Evolutionary conservation across 257 asterid species (phyloP).

Genomic region (Jaltomata sinuosa): DNA sequence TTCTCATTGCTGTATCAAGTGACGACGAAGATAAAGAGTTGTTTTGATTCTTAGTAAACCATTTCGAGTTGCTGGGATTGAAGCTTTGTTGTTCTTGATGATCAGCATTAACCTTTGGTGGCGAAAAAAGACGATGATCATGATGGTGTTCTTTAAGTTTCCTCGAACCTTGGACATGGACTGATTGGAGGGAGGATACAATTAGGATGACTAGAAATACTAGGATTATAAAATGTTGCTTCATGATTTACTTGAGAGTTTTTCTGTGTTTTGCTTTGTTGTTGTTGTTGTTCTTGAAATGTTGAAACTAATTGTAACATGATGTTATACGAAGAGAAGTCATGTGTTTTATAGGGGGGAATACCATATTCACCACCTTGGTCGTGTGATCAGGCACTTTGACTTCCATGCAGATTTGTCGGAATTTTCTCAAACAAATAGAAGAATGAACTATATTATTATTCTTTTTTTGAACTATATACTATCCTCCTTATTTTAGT

Average conservation of each 20-base stretch:
- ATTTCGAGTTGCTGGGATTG: not conserved
- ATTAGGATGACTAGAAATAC: not conserved
- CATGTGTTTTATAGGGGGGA: not conserved
- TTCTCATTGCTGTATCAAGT: not conserved
- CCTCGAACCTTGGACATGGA: not conserved
- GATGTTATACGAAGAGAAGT: not conserved
- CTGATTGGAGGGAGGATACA: not conserved
- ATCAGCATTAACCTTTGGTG: not conserved
- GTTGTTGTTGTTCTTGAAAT: not conserved
- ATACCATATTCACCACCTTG: not conserved
- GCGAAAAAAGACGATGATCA: not conserved
- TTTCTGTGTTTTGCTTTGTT: not conserved
- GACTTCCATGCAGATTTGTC: constrained; percentile 2
- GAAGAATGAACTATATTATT: not conserved
- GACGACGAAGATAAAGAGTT: not conserved
- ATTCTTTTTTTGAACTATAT: not conserved
- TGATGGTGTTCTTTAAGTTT: not conserved
- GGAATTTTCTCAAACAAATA: not conserved
- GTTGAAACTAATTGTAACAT: not conserved
- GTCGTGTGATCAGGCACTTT: constrained; percentile 2
- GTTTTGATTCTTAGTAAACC: not conserved
- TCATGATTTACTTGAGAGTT: not conserved
- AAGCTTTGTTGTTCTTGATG: not conserved
- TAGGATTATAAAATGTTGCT: not conserved
- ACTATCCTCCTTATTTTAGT: not conserved